A percentile compares a stretch with the other conserved stretches of the same genome.
These are phyloP conservation scores for Spatholobus suberectus DNA, from an alignment of 306 rosid species.

Conservation along the genomic window DNA sequence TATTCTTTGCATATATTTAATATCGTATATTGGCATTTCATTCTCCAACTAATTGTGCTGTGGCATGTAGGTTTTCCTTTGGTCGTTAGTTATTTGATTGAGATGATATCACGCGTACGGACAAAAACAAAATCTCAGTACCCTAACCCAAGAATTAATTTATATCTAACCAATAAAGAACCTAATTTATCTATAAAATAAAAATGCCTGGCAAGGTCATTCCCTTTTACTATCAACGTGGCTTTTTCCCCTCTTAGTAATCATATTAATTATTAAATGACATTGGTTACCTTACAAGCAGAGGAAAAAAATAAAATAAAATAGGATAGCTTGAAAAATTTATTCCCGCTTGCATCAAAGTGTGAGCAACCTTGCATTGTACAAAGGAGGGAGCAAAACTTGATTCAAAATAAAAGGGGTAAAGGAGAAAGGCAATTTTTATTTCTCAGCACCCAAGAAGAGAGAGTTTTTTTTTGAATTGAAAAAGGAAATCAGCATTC, in stretches of 20 bases:
- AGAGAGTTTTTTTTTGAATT: conserved; percentile 43
- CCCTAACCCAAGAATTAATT: background rate
- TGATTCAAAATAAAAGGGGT: conserved; percentile 29
- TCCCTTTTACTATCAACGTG: background rate
- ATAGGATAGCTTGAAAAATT: background rate
- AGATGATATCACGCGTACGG: conserved; percentile 3
- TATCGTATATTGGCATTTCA: background rate
- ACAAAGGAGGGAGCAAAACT: conserved; percentile 31
- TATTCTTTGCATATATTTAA: background rate
- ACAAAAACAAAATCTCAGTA: too few species aligned
- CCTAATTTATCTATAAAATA: background rate
- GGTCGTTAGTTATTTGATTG: background rate
- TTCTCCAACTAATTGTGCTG: conserved; percentile 9
- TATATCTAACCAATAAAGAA: background rate
- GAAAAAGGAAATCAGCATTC: conserved; percentile 31
- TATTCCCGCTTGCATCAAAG: conserved; percentile 54
- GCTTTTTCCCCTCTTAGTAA: background rate
- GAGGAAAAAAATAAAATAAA: background rate
- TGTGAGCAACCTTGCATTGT: conserved; percentile 57
- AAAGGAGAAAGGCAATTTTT: conserved; percentile 44
- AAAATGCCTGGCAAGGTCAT: background rate
- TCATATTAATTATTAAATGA: background rate
- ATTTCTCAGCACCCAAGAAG: conserved; percentile 56
- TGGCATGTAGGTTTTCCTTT: conserved; percentile 16
- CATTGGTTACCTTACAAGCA: conserved; percentile 8